A percentile compares a stretch with the other conserved stretches of the same genome.
Evolutionary conservation across 1,284 basidiomycete genomes (phyloP).

Genomic region (Schizophyllum amplum): DNA sequence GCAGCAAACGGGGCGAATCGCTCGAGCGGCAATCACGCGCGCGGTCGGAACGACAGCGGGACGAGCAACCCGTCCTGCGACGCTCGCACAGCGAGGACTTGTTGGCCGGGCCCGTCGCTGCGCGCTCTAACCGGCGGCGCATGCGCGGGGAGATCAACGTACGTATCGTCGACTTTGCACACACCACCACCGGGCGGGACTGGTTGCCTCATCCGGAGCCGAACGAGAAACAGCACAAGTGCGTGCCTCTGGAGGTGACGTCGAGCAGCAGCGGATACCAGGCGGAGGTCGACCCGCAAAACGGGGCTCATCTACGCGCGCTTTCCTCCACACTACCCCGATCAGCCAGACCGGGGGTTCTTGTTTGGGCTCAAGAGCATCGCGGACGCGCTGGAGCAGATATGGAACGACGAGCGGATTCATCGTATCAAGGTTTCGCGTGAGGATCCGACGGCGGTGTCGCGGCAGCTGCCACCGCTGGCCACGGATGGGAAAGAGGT

Average conservation of each 20-base stretch:
- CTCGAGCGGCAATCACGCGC: slow-evolving; percentile 48
- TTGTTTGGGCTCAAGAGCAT: slow-evolving; percentile 86
- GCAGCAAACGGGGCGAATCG: slow-evolving; percentile 72
- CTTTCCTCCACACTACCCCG: slow-evolving; percentile 88
- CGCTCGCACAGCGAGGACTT: slow-evolving; percentile 73
- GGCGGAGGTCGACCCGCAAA: slow-evolving; percentile 66
- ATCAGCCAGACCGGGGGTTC: slow-evolving; percentile 91
- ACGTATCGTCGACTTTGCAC: slow-evolving; percentile 97
- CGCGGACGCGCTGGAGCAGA: slow-evolving; percentile 62
- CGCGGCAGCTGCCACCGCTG: slow-evolving; percentile 52
- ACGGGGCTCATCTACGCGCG: slow-evolving; percentile 77
- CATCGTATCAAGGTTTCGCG: slow-evolving; percentile 55
- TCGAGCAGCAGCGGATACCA: slow-evolving; percentile 71
- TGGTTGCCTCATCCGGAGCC: slow-evolving; percentile 84
- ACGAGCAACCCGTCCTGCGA: slow-evolving; percentile 42
- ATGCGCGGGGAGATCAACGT: slow-evolving; percentile 91
- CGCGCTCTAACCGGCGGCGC: slow-evolving; percentile 49
- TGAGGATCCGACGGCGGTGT: slow-evolving; percentile 41
- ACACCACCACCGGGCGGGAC: slow-evolving; percentile 94
- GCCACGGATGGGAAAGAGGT: slow-evolving; percentile 65
- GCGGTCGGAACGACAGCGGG: slow-evolving; percentile 2
- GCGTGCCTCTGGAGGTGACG: slow-evolving; percentile 32
- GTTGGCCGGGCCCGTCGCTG: slow-evolving; percentile 52
- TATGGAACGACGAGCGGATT: slow-evolving; percentile 80
- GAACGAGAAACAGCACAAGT: slow-evolving; percentile 37